phyloP scores from a whole-genome alignment of 2,329 filamentous ascomycete genomes.

The Curvularia lunata region DNA sequence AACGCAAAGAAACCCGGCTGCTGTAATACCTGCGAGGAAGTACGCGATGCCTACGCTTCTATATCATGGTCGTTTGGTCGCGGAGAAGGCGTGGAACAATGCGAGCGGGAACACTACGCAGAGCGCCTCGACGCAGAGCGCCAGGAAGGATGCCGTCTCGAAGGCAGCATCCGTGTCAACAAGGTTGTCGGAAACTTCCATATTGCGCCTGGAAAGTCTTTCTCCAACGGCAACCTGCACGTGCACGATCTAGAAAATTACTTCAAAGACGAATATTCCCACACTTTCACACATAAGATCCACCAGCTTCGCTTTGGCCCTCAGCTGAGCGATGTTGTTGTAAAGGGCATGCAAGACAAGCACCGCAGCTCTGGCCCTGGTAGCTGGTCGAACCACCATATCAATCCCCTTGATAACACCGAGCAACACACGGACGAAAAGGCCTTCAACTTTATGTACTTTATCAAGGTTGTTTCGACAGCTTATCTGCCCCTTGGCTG shows the following conservation, averaged over 20 bases:
- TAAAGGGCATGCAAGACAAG: conserved; percentile 48
- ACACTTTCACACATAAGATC: conserved; percentile 88
- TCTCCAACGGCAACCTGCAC: conserved; percentile 96
- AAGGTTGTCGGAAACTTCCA: conserved; percentile 99
- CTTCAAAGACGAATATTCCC: conserved; percentile 72
- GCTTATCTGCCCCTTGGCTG: conserved; percentile 92
- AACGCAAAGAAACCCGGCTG: conserved; percentile 82
- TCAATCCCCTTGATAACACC: conserved; percentile 87
- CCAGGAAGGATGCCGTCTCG: conserved; percentile 90
- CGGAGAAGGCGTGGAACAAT: conserved; percentile 93
- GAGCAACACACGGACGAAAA: conserved; percentile 79
- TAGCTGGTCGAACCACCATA: conserved; percentile 84
- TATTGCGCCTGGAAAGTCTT: conserved; percentile 92
- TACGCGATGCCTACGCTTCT: conserved; percentile 89
- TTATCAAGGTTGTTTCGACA: conserved; percentile 96
- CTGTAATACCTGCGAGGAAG: conserved; percentile 97
- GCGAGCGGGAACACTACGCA: conserved; percentile 89
- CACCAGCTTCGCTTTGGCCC: conserved; percentile 93
- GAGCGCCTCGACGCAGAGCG: conserved; percentile 88
- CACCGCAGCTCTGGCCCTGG: conserved; percentile 64
- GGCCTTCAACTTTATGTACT: conserved; percentile 98
- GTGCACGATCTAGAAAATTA: conserved; percentile 98
- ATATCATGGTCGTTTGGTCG: conserved; percentile 93
- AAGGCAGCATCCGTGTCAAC: conserved; percentile 91
- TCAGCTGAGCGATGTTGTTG: conserved; percentile 76